Percentiles rank a stretch among this genome's conserved stretches.
These are phyloP conservation scores for Metschnikowia dekortorum DNA, from an alignment of 805 yeast species.

Conservation along the genomic window DNA sequence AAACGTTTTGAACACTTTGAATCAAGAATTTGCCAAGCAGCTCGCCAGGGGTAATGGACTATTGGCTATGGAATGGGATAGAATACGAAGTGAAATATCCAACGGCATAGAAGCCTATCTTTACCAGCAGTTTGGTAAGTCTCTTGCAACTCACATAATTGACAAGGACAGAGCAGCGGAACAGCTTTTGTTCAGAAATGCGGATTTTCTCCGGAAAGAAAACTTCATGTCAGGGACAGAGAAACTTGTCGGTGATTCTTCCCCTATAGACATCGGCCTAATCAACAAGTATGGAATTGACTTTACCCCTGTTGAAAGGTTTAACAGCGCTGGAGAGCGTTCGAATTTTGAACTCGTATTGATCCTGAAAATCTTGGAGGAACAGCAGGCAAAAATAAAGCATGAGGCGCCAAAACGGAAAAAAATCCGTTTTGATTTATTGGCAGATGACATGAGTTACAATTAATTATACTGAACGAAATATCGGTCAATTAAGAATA, in stretches of 20 bases:
- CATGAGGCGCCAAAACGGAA: neutral
- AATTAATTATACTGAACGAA: neutral
- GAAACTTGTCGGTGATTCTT: constrained; percentile 12
- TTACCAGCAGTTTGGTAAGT: constrained; percentile 32
- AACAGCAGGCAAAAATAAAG: neutral
- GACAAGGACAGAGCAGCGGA: constrained; percentile 14
- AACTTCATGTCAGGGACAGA: constrained; percentile 7
- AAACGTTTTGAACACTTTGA: constrained; percentile 27
- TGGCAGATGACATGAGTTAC: constrained; percentile 17
- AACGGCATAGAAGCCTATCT: constrained; percentile 34
- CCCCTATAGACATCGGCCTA: constrained; percentile 14
- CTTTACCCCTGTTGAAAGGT: constrained; percentile 32
- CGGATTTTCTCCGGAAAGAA: constrained; percentile 9
- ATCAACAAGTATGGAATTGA: constrained; percentile 20
- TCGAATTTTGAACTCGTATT: constrained; percentile 24
- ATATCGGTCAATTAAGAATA: neutral
- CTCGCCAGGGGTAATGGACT: constrained; percentile 32
- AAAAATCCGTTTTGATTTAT: constrained; percentile 25
- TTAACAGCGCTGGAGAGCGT: constrained; percentile 29
- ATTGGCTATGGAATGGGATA: constrained; percentile 42
- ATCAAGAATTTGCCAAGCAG: constrained; percentile 33
- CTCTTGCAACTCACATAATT: constrained; percentile 5
- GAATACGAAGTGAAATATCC: constrained; percentile 33
- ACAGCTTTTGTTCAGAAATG: constrained; percentile 10
- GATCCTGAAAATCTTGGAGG: constrained; percentile 16